phyloP scores from a whole-genome alignment of 2,329 filamentous ascomycete species.

The Scleromitrula shiraiana region DNA sequence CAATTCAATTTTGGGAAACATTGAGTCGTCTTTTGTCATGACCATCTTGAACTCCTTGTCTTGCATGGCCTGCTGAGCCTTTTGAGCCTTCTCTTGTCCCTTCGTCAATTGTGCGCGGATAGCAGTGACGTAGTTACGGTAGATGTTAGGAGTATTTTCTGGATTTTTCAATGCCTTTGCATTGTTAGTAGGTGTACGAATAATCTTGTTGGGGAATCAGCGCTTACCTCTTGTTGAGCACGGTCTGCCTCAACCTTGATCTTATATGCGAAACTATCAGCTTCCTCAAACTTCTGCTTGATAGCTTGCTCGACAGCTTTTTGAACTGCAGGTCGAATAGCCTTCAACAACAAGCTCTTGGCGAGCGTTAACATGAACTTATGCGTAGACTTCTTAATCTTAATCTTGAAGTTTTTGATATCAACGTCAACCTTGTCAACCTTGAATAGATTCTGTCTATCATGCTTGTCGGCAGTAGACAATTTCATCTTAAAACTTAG shows the following conservation, averaged over 20 bases:
- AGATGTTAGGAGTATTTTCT: slow-evolving; percentile 73
- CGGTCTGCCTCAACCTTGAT: slow-evolving; percentile 79
- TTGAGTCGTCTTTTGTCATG: slow-evolving; percentile 80
- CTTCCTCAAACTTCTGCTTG: slow-evolving; percentile 69
- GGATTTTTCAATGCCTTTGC: slow-evolving; percentile 11
- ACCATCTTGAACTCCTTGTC: slow-evolving; percentile 74
- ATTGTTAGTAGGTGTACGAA: no score
- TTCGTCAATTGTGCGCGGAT: slow-evolving; percentile 65
- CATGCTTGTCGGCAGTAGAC: slow-evolving; percentile 68
- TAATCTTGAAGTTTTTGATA: slow-evolving; percentile 75
- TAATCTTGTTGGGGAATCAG: no score
- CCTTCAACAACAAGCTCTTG: slow-evolving; percentile 80
- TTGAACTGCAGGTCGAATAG: slow-evolving; percentile 75
- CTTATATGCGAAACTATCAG: slow-evolving; percentile 64
- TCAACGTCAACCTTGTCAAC: slow-evolving; percentile 80
- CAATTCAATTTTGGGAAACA: slow-evolving; percentile 82
- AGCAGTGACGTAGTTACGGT: slow-evolving; percentile 73
- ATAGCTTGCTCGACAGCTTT: slow-evolving; percentile 81
- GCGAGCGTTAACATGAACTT: slow-evolving; percentile 81
- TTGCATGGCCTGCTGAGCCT: slow-evolving; percentile 59
- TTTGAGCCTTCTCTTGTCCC: slow-evolving; percentile 72
- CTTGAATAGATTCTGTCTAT: slow-evolving; percentile 85
- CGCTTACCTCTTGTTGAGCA: slow-evolving; percentile 56
- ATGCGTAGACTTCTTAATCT: slow-evolving; percentile 90
- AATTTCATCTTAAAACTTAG: slow-evolving; percentile 89